Conservation (phyloP, 148 eudicot genomes). For the Rhododendron kiyosumense region DNA sequence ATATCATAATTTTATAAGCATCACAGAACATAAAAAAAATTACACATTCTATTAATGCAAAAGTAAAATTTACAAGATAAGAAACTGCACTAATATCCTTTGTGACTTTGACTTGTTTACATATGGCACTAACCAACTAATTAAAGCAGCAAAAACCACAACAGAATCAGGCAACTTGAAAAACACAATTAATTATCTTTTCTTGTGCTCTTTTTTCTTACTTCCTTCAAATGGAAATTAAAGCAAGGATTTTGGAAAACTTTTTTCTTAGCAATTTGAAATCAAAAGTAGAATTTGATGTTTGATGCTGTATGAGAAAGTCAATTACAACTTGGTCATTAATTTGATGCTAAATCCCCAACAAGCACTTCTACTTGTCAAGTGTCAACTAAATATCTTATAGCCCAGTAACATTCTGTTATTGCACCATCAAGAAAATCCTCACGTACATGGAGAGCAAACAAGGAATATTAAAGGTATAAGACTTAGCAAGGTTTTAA, state of each 20-base stretch:
- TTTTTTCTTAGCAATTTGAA: not conserved
- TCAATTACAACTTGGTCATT: not conserved
- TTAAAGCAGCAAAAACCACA: too few relatives aligned
- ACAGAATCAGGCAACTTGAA: too few relatives aligned
- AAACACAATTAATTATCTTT: not conserved
- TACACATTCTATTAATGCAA: too few relatives aligned
- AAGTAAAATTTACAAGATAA: too few relatives aligned
- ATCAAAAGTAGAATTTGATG: not conserved
- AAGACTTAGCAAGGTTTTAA: not conserved
- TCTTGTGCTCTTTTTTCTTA: not conserved
- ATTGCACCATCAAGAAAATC: not conserved
- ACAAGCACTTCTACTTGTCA: too few relatives aligned
- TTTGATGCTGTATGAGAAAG: not conserved
- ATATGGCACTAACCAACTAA: too few relatives aligned
- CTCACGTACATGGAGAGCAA: not conserved
- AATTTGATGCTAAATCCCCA: not conserved
- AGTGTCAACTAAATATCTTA: not conserved
- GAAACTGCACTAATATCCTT: too few relatives aligned
- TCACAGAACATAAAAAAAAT: too few relatives aligned
- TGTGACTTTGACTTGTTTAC: too few relatives aligned
- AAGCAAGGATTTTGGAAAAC: not conserved
- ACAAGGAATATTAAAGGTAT: too few relatives aligned
- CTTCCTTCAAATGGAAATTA: not conserved
- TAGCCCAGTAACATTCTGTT: not conserved
- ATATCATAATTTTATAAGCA: too few relatives aligned